These are phyloP conservation scores for Senecio squalidus DNA, from an alignment of 140 eudicot species.

Conservation along the genomic window DNA sequence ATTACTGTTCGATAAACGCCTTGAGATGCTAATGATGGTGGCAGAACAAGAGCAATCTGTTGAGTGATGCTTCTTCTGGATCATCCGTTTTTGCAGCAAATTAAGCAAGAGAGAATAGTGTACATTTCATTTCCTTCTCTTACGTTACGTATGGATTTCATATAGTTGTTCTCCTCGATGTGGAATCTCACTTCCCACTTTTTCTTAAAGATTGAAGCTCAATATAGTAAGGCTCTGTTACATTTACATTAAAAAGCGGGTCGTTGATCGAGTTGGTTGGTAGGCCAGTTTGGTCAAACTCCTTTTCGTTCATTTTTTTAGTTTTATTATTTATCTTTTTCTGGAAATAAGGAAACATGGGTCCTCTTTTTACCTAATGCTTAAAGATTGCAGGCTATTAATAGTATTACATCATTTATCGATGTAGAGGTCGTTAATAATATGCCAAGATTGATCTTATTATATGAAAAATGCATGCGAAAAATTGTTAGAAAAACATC, in stretches of 20 bases:
- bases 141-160: slow-evolving; percentile 3
- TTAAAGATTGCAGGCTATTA: no score
- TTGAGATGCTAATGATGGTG: slow-evolving; percentile 81
- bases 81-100: slow-evolving; percentile 4
- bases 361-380: no score
- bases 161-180: slow-evolving; percentile 13
- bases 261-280: no score
- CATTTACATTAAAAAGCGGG: not conserved
- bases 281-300: no score
- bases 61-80: slow-evolving; percentile 9
- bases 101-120: slow-evolving; percentile 9
- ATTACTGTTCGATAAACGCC: slow-evolving; percentile 73
- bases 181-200: not conserved
- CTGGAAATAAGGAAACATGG: no score
- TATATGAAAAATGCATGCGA: slow-evolving; percentile 1
- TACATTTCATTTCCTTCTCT: not conserved
- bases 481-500: not conserved
- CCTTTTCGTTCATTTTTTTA: no score
- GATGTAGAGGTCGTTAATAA: not conserved
- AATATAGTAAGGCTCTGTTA: not conserved
- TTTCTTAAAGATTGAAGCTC: not conserved
- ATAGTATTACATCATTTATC: not conserved
- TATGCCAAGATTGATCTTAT: slow-evolving; percentile 7
- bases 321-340: no score
- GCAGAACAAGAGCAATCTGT: slow-evolving; percentile 60